Evolutionary conservation across 352 stramenopile genomes (phyloP).

Genomic region (Phytophthora fragariae): DNA sequence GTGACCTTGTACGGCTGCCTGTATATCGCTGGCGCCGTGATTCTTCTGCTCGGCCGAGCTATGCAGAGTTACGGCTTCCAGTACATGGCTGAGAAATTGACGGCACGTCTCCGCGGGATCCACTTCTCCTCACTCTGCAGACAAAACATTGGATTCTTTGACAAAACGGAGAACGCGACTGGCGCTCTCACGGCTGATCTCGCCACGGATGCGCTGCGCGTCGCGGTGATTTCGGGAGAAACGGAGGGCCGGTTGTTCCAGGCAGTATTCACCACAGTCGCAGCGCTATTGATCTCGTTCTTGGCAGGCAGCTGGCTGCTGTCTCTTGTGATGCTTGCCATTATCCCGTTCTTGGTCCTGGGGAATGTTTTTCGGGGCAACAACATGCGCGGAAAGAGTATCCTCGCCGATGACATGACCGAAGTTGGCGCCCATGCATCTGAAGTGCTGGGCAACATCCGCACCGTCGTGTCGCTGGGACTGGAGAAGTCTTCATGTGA

Average conservation of each 20-base stretch:
- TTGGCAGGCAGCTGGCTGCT: constrained; percentile 64
- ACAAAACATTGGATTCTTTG: constrained; percentile 63
- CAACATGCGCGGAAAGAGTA: constrained; percentile 29
- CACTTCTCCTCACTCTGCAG: constrained; percentile 57
- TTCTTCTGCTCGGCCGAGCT: constrained; percentile 34
- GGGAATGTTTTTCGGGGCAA: constrained; percentile 39
- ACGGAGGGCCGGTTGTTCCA: constrained; percentile 55
- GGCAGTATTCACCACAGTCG: constrained; percentile 52
- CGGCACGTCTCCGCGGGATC: constrained; percentile 50
- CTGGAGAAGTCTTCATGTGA: constrained; percentile 32
- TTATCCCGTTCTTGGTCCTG: constrained; percentile 63
- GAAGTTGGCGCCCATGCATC: constrained; percentile 43
- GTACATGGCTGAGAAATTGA: constrained; percentile 64
- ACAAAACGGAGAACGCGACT: constrained; percentile 37
- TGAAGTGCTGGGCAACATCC: constrained; percentile 52
- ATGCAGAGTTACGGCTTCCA: constrained; percentile 56
- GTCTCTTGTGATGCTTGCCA: constrained; percentile 63
- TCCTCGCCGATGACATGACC: constrained; percentile 32
- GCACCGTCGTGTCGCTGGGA: constrained; percentile 51
- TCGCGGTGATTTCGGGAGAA: constrained; percentile 57
- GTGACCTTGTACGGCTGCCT: constrained; percentile 44
- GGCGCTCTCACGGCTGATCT: constrained; percentile 54
- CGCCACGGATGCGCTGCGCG: constrained; percentile 55
- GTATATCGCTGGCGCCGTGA: constrained; percentile 47
- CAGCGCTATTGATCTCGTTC: constrained; percentile 59